These are phyloP conservation scores for Thalassia testudinum DNA, from an alignment of 116 monocot genomes.

Conservation along the genomic window DNA sequence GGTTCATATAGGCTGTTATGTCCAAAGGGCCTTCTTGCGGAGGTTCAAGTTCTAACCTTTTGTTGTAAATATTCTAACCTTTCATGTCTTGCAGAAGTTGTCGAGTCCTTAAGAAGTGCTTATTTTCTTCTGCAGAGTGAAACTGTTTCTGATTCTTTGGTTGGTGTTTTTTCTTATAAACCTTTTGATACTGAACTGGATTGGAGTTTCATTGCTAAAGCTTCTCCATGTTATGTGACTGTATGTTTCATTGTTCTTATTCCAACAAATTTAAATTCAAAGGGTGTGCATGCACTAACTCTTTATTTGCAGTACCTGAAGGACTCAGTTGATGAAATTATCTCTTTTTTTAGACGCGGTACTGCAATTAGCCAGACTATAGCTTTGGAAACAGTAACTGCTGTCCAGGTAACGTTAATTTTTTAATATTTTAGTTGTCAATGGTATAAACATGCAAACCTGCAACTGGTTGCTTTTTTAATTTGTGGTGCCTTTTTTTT, in stretches of 20 bases:
- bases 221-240: slow-evolving; percentile 95
- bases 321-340: slow-evolving; percentile 75
- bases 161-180: slow-evolving; percentile 76
- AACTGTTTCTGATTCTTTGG: slow-evolving; percentile 58
- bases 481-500: neutral
- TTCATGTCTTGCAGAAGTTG: neutral
- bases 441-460: neutral
- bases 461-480: neutral
- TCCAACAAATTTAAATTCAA: no score
- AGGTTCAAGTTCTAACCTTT: slow-evolving; percentile 30
- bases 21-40: slow-evolving; percentile 83
- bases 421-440: neutral
- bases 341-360: slow-evolving; percentile 79
- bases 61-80: neutral
- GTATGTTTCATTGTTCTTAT: slow-evolving; percentile 26
- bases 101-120: no score
- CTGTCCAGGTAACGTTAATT: slow-evolving; percentile 56
- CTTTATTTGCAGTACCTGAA: slow-evolving; percentile 57
- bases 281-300: no score
- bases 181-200: slow-evolving; percentile 78
- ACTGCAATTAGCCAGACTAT: slow-evolving; percentile 61
- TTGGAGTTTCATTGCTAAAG: slow-evolving; percentile 92
- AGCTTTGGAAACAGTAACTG: slow-evolving; percentile 87
- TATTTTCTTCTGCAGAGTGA: slow-evolving; percentile 73
- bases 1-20: slow-evolving; percentile 87